These are phyloP conservation scores for Coprinopsis sp. DNA, from an alignment of 768 basidiomycete genomes.

Conservation along the genomic window DNA sequence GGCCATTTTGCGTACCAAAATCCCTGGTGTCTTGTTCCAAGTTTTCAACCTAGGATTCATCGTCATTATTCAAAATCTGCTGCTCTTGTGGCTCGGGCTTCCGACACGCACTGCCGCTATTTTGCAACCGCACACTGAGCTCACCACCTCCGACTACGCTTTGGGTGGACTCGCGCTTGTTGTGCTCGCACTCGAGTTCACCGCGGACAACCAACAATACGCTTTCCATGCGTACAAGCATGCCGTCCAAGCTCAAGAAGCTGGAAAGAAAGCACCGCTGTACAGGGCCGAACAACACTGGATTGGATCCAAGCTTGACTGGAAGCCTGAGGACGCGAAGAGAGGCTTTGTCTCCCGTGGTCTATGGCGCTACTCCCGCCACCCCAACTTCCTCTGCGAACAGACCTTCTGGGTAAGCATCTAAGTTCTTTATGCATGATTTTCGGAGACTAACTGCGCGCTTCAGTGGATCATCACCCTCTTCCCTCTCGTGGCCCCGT, in stretches of 20 bases:
- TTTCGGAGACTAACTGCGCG: background rate
- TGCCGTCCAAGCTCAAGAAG: constrained; percentile 29
- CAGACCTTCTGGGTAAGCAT: constrained; percentile 76
- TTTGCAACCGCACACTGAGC: constrained; percentile 46
- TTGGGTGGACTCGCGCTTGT: constrained; percentile 57
- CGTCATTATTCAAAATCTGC: constrained; percentile 71
- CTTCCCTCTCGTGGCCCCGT: constrained; percentile 53
- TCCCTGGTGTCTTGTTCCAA: constrained; percentile 42
- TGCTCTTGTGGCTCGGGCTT: constrained; percentile 68
- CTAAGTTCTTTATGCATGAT: background rate
- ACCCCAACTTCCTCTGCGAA: constrained; percentile 92
- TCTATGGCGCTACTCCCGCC: constrained; percentile 81
- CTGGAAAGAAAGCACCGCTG: constrained; percentile 26
- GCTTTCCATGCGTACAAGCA: constrained; percentile 81
- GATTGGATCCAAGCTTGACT: constrained; percentile 59
- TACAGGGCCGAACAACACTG: constrained; percentile 52
- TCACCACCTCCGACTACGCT: constrained; percentile 55
- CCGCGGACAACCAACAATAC: constrained; percentile 89
- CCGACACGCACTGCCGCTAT: constrained; percentile 56
- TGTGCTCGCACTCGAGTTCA: constrained; percentile 67
- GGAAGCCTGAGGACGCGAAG: constrained; percentile 61
- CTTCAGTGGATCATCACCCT: constrained; percentile 62
- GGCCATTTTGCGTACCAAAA: constrained; percentile 62
- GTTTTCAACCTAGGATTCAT: constrained; percentile 60
- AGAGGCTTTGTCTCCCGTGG: constrained; percentile 85